phyloP scores from a whole-genome alignment of 345 rosid species.

The Lagerstroemia speciosa region DNA sequence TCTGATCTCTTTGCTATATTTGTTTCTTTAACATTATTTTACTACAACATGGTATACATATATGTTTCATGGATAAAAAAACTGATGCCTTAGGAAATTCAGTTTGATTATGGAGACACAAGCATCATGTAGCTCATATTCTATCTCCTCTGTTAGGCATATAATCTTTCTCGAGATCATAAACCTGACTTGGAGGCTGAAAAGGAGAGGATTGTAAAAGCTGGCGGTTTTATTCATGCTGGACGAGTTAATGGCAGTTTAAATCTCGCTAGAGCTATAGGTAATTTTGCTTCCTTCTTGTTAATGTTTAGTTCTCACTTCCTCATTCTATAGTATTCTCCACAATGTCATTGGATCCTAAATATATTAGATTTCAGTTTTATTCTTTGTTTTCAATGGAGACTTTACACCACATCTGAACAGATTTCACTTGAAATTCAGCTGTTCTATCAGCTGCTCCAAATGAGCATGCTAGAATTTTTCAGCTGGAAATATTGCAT shows the following conservation, averaged over 20 bases:
- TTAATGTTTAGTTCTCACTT: neutral
- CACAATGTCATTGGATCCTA: neutral
- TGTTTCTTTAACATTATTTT: neutral
- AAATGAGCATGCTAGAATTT: neutral
- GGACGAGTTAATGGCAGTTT: constrained; percentile 93
- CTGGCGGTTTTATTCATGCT: constrained; percentile 92
- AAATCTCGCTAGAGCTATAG: constrained; percentile 97
- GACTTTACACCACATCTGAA: neutral
- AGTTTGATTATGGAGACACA: neutral
- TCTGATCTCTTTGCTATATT: neutral
- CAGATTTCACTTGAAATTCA: neutral
- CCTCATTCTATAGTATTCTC: neutral
- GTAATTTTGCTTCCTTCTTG: constrained; percentile 22
- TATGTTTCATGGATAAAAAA: neutral
- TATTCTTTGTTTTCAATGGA: neutral
- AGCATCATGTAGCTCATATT: neutral
- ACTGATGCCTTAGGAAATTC: neutral
- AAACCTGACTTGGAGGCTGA: constrained; percentile 95
- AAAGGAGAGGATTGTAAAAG: constrained; percentile 87
- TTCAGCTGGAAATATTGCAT: neutral
- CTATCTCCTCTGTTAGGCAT: constrained; percentile 40
- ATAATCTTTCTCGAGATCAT: constrained; percentile 91
- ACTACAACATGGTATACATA: neutral
- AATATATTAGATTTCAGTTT: neutral
- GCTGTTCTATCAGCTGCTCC: neutral